phyloP scores from a whole-genome alignment of 805 yeast species.

The Lipomyces yamanashiensis region DNA sequence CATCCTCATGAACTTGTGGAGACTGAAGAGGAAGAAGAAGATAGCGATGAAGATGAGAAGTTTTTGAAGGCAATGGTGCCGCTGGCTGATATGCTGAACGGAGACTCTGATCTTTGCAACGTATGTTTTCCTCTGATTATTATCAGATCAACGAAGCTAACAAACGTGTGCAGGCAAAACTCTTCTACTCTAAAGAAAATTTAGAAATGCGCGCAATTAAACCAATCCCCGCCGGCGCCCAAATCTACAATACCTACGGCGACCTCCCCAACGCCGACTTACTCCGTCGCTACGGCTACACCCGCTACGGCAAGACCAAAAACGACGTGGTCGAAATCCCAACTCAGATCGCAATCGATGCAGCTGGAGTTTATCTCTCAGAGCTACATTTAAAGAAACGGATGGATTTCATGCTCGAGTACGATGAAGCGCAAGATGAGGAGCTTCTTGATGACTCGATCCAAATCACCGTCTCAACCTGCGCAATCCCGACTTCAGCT shows the following conservation, averaged over 20 bases:
- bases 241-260: conserved; percentile 86
- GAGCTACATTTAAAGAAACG: conserved; percentile 29
- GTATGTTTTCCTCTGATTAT: conserved; percentile 57
- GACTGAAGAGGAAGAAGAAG: conserved; percentile 36
- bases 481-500: conserved; percentile 30
- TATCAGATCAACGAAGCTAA: too few species aligned
- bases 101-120: conserved; percentile 76
- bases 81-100: conserved; percentile 86
- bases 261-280: conserved; percentile 91
- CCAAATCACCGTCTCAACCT: conserved; percentile 23
- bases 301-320: conserved; percentile 48
- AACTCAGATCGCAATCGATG: conserved; percentile 48
- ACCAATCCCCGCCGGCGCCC: conserved; percentile 66
- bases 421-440: conserved; percentile 30
- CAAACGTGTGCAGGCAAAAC: conserved; percentile 41
- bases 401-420: conserved; percentile 26
- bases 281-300: conserved; percentile 88
- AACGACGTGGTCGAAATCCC: conserved; percentile 81
- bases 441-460: conserved; percentile 29
- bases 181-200: conserved; percentile 41
- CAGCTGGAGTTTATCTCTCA: conserved; percentile 44
- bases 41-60: conserved; percentile 42
- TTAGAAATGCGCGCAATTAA: conserved; percentile 75
- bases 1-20: conserved; percentile 37
- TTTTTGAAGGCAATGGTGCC: conserved; percentile 86